A percentile compares a stretch with the other conserved stretches of the same genome.
Evolutionary conservation across 768 basidiomycete genomes (phyloP).

Genomic region (Mycena indigotica): DNA sequence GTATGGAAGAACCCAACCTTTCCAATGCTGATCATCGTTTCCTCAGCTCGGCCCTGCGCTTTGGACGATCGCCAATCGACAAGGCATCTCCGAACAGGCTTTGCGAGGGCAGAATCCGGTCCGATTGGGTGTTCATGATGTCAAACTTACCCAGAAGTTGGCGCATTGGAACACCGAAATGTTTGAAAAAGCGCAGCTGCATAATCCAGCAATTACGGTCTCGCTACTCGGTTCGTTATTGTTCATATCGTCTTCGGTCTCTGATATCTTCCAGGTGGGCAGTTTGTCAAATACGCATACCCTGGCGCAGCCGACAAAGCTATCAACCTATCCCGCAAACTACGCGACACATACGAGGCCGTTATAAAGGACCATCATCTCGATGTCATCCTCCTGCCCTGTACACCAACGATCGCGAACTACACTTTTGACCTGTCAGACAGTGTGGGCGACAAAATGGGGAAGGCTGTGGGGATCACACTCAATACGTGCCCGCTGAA

Average conservation of each 20-base stretch:
- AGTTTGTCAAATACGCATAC: slow-evolving; percentile 11
- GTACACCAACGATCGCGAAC: slow-evolving; percentile 36
- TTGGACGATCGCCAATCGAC: slow-evolving; percentile 14
- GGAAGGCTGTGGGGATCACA: slow-evolving; percentile 31
- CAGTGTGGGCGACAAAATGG: slow-evolving; percentile 31
- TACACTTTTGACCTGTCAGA: slow-evolving; percentile 28
- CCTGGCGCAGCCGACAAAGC: slow-evolving; percentile 33
- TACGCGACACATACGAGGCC: slow-evolving; percentile 37
- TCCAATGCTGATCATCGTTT: not conserved
- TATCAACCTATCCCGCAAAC: slow-evolving; percentile 39
- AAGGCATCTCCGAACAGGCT: slow-evolving; percentile 20
- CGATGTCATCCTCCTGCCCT: slow-evolving; percentile 39
- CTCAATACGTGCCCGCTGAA: slow-evolving; percentile 33
- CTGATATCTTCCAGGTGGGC: no score
- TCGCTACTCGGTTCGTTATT: slow-evolving; percentile 11
- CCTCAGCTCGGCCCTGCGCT: slow-evolving; percentile 14
- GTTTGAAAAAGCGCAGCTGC: slow-evolving; percentile 35
- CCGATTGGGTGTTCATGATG: slow-evolving; percentile 36
- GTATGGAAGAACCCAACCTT: no score
- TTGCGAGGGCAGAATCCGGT: slow-evolving; percentile 25
- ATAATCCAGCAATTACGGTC: slow-evolving; percentile 17
- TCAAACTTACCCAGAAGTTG: slow-evolving; percentile 32
- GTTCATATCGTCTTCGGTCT: no score
- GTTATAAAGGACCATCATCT: slow-evolving; percentile 31
- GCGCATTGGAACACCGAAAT: slow-evolving; percentile 40